Evolutionary conservation across 495 filamentous ascomycete genomes (phyloP).

Genomic region (Aspergillus asperescens): DNA sequence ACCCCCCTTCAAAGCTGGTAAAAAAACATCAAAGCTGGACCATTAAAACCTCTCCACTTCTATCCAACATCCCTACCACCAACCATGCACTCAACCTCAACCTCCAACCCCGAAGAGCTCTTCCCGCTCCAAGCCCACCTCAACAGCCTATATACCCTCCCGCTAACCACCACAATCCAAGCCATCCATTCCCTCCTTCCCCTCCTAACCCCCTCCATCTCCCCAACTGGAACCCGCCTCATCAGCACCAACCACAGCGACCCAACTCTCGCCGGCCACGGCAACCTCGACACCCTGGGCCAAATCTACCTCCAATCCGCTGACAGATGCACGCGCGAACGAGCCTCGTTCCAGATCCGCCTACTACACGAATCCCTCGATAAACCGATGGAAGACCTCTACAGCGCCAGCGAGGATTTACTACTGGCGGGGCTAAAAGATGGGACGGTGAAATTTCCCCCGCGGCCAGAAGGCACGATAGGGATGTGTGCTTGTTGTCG

Average conservation of each 20-base stretch:
- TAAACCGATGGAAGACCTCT: background rate
- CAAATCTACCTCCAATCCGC: background rate
- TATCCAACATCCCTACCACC: background rate
- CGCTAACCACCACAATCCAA: background rate
- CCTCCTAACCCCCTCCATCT: conserved; percentile 1
- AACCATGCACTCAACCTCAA: background rate
- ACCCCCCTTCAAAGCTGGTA: too few species aligned
- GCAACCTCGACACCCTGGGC: conserved; percentile 2
- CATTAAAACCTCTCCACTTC: too few species aligned
- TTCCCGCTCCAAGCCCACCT: background rate
- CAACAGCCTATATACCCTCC: background rate
- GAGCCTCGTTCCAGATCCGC: conserved; percentile 1
- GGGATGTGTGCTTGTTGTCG: conserved; percentile 1
- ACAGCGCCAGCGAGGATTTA: background rate
- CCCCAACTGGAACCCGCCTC: conserved; percentile 3
- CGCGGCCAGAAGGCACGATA: background rate
- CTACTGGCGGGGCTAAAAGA: background rate
- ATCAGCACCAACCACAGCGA: background rate
- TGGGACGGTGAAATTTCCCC: background rate
- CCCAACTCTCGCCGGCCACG: background rate
- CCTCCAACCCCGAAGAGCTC: background rate
- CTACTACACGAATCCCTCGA: background rate
- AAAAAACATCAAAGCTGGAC: too few species aligned
- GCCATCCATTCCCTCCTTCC: conserved; percentile 1
- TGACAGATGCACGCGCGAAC: background rate